Conservation (phyloP, 352 stramenopile species). For the Phytophthora fragariaefolia region DNA sequence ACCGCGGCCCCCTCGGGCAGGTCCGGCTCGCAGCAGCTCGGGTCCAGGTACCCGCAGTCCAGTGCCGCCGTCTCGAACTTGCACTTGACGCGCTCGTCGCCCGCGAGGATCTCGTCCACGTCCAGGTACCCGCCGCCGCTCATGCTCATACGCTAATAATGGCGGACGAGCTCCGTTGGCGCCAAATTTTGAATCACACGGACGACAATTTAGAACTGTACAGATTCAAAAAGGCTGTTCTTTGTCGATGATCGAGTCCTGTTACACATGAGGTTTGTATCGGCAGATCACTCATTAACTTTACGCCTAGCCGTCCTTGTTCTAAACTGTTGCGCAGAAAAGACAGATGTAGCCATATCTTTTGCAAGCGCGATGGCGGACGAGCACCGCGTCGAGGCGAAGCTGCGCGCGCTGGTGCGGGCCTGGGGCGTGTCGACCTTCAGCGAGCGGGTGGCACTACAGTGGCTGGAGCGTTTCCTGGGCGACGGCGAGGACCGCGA, state of each 20-base stretch:
- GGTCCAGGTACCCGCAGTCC: constrained; percentile 79
- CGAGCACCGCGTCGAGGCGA: constrained; percentile 34
- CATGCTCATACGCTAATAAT: constrained; percentile 1
- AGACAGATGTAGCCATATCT: constrained; percentile 15
- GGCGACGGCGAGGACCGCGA: constrained; percentile 25
- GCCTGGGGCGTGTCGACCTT: constrained; percentile 74
- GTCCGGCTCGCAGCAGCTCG: constrained; percentile 63
- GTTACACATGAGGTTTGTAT: too few species aligned
- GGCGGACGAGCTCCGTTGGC: not conserved
- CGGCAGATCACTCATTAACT: too few species aligned
- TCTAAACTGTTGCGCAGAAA: constrained; percentile 1
- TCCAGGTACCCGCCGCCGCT: constrained; percentile 63
- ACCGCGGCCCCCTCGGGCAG: constrained; percentile 53
- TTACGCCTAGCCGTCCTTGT: too few species aligned
- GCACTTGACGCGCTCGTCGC: constrained; percentile 84
- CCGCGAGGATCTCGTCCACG: constrained; percentile 79
- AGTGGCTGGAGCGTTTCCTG: constrained; percentile 60
- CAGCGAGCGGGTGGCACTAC: constrained; percentile 67
- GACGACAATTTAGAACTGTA: too few species aligned
- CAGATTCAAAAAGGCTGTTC: too few species aligned
- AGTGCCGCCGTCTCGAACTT: constrained; percentile 71
- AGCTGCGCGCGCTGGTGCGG: constrained; percentile 52
- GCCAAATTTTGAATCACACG: not conserved
- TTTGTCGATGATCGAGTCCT: too few species aligned
- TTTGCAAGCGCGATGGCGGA: constrained; percentile 19